phyloP scores from a whole-genome alignment of 495 filamentous ascomycete genomes.

The Rhizodiscina lignyota region DNA sequence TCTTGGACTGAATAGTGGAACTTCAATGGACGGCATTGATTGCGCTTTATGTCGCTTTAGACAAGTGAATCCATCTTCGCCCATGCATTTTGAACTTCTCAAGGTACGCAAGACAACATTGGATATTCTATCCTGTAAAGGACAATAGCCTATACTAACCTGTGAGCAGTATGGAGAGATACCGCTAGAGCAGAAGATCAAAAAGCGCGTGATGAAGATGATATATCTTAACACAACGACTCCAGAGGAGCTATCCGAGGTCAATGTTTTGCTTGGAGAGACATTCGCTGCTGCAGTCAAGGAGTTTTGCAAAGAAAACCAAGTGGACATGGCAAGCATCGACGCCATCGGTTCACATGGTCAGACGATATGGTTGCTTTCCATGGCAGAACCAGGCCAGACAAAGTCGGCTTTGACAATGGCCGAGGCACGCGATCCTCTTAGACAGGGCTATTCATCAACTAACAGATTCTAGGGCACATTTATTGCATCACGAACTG shows the following conservation, averaged over 20 bases:
- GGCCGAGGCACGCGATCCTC: too few species aligned
- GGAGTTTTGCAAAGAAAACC: slow-evolving; percentile 23
- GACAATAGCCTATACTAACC: background rate
- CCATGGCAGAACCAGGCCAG: too few species aligned
- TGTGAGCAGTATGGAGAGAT: slow-evolving; percentile 20
- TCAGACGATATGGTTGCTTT: slow-evolving; percentile 40
- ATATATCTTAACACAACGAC: slow-evolving; percentile 8
- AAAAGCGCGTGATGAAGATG: slow-evolving; percentile 25
- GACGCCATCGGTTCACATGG: slow-evolving; percentile 41
- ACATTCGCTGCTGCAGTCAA: slow-evolving; percentile 8
- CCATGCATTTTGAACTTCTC: slow-evolving; percentile 20
- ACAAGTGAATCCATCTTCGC: slow-evolving; percentile 5
- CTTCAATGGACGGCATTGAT: too few species aligned
- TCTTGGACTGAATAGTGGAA: too few species aligned
- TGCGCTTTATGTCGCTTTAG: too few species aligned
- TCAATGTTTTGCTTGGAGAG: slow-evolving; percentile 12
- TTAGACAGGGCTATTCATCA: too few species aligned
- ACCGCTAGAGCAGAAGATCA: slow-evolving; percentile 33
- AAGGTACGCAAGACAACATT: too few species aligned
- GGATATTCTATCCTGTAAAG: too few species aligned
- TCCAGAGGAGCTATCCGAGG: slow-evolving; percentile 8
- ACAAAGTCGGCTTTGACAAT: too few species aligned
- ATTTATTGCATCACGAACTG: too few species aligned
- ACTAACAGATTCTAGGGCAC: too few species aligned
- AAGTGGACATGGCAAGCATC: slow-evolving; percentile 29